Conservation (phyloP, 164 flowering plant species). For the Warburgia ugandensis region DNA sequence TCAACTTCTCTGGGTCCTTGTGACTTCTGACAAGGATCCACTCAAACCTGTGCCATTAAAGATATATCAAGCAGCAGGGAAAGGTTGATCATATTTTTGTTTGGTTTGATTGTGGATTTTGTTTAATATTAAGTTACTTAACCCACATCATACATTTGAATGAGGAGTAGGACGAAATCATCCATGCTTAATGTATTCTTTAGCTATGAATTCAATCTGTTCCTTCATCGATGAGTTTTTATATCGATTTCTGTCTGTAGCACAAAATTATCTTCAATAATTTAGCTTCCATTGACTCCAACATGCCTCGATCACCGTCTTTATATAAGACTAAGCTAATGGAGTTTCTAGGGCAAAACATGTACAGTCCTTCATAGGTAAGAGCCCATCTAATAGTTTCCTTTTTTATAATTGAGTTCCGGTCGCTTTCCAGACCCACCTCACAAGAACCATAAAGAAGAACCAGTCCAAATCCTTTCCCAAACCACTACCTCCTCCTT, state of each 20-base stretch:
- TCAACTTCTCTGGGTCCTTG: not conserved
- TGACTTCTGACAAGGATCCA: constrained; percentile 4
- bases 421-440: constrained; percentile 1
- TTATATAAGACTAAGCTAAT: not conserved
- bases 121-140: not conserved
- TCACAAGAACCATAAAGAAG: constrained; percentile 2
- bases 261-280: not conserved
- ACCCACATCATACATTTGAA: not conserved
- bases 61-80: not conserved
- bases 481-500: not conserved
- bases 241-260: not conserved
- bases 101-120: not conserved
- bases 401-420: no score
- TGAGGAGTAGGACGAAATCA: not conserved
- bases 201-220: not conserved
- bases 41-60: not conserved
- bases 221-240: not conserved
- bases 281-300: constrained; percentile 4
- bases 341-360: no score
- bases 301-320: not conserved
- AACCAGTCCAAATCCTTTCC: constrained; percentile 1
- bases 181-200: constrained; percentile 1
- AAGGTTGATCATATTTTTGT: not conserved
- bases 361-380: no score
- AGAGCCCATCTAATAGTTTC: no score